Conservation (phyloP, 768 basidiomycete genomes). For the Tylopilus subfusipes region DNA sequence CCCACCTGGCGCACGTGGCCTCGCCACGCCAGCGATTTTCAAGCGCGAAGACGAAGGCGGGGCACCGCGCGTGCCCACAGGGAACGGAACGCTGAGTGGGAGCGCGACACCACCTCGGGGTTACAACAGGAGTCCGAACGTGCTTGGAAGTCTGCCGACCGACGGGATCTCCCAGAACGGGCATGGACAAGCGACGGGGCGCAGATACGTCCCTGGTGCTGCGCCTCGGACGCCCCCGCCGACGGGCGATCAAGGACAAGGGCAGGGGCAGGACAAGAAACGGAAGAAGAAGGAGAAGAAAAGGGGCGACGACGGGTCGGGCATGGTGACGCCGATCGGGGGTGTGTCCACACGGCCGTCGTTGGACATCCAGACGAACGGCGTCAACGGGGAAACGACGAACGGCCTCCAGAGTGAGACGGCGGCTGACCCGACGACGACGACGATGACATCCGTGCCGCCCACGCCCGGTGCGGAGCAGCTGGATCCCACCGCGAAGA, state of each 20-base stretch:
- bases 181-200: conserved; percentile 25
- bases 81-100: conserved; percentile 39
- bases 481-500: conserved; percentile 86
- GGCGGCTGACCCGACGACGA: conserved; percentile 1
- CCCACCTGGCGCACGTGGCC: conserved; percentile 89
- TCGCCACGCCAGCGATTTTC: conserved; percentile 83
- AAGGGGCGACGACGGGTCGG: conserved; percentile 39
- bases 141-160: conserved; percentile 43
- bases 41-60: conserved; percentile 92
- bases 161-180: conserved; percentile 34
- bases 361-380: conserved; percentile 36
- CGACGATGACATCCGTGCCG: conserved; percentile 35
- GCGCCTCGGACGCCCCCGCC: conserved; percentile 48
- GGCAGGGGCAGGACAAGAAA: conserved; percentile 36
- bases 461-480: conserved; percentile 54
- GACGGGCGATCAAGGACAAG: conserved; percentile 33
- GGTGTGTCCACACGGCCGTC: conserved; percentile 30
- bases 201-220: conserved; percentile 67
- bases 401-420: conserved; percentile 15
- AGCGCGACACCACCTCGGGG: conserved; percentile 60
- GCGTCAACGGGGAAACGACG: conserved; percentile 12
- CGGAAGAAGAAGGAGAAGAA: conserved; percentile 57
- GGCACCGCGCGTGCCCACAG: conserved; percentile 44
- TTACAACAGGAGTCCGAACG: conserved; percentile 56
- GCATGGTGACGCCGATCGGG: conserved; percentile 29